These are phyloP conservation scores for Citrus glauca DNA, from an alignment of 345 rosid genomes.

Conservation along the genomic window DNA sequence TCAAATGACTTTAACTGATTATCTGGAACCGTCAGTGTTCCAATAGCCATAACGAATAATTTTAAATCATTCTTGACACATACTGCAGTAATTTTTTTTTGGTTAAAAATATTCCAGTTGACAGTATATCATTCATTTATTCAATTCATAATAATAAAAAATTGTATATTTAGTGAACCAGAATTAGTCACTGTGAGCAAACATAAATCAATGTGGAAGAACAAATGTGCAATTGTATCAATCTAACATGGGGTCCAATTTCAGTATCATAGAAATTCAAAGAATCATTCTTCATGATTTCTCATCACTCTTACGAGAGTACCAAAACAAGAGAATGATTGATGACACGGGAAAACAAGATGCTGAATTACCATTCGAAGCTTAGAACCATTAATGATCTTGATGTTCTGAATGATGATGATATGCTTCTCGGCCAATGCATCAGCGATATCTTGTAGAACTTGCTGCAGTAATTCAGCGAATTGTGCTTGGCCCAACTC, in stretches of 20 bases:
- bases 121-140: not conserved
- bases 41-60: not conserved
- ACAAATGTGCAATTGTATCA: not conserved
- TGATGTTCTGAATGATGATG: conserved; percentile 42
- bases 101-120: not conserved
- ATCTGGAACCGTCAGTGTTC: not conserved
- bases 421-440: conserved; percentile 49
- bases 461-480: conserved; percentile 68
- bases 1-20: not conserved
- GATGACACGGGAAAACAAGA: not conserved
- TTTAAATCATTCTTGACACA: not conserved
- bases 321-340: not conserved
- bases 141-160: not conserved
- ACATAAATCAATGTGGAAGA: not conserved
- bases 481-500: conserved; percentile 89
- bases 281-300: not conserved
- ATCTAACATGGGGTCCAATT: not conserved
- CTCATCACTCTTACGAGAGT: not conserved
- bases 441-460: conserved; percentile 73
- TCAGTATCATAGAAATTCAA: not conserved
- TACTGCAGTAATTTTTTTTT: no score
- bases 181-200: not conserved
- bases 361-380: conserved; percentile 50
- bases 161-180: not conserved
- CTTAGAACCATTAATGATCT: conserved; percentile 58